Conservation (phyloP, 805 yeast species). For the Debaryomyces hansenii region DNA sequence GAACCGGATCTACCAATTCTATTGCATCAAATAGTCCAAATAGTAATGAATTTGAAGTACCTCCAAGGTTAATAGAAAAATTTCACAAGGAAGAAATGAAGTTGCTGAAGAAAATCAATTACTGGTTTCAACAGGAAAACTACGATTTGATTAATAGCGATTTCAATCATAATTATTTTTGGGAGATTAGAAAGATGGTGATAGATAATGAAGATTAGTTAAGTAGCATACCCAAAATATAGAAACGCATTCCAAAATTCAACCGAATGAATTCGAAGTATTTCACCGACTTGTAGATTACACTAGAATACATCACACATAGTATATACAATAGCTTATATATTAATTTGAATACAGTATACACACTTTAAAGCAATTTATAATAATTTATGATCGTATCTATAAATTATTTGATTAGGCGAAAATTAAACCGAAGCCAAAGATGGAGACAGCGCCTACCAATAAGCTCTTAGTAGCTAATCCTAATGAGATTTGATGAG, state of each 20-base stretch:
- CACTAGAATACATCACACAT: no score
- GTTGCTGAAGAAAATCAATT: conserved; percentile 30
- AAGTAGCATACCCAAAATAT: not conserved
- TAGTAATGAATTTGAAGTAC: conserved; percentile 26
- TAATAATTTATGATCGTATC: not conserved
- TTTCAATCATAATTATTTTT: conserved; percentile 30
- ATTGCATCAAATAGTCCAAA: conserved; percentile 11
- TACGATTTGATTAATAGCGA: conserved; percentile 17
- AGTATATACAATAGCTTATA: not conserved
- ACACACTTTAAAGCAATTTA: not conserved
- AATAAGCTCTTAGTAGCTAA: conserved; percentile 17
- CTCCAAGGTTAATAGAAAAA: conserved; percentile 26
- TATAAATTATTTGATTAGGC: not conserved
- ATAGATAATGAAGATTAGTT: conserved; percentile 26
- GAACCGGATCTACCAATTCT: conserved; percentile 33
- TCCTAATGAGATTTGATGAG: conserved; percentile 11
- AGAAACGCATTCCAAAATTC: no score
- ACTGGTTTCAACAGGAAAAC: conserved; percentile 37
- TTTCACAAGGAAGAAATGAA: conserved; percentile 38
- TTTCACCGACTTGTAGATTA: no score
- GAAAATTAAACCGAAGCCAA: conserved; percentile 29
- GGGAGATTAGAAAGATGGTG: conserved; percentile 47
- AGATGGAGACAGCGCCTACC: conserved; percentile 22
- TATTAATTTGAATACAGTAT: not conserved
- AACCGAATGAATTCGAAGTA: no score